Conservation (phyloP, 306 rosid genomes). For the Inga oerstediana region DNA sequence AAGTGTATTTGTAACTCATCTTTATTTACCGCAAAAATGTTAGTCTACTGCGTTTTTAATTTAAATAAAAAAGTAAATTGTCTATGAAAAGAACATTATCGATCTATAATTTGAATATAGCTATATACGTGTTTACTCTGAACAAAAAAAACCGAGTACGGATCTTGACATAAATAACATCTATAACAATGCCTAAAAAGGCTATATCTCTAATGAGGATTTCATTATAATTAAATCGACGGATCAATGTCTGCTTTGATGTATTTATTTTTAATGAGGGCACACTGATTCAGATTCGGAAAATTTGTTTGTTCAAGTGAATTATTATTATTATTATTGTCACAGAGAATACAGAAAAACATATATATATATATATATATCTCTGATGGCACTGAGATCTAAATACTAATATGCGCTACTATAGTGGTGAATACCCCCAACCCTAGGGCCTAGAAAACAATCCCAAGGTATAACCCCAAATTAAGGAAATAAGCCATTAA, state of each 20-base stretch:
- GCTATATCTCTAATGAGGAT: background rate
- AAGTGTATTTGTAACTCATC: background rate
- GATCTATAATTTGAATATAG: background rate
- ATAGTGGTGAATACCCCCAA: conserved; percentile 24
- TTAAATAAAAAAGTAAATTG: background rate
- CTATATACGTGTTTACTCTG: background rate
- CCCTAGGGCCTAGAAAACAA: conserved; percentile 40
- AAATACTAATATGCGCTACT: conserved; percentile 39
- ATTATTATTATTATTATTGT: conserved; percentile 39
- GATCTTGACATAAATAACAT: background rate
- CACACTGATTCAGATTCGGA: conserved; percentile 45
- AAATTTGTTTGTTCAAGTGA: conserved; percentile 41
- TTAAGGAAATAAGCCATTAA: conserved; percentile 54
- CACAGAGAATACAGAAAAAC: conserved; percentile 41
- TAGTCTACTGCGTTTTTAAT: background rate
- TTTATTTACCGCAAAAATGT: background rate
- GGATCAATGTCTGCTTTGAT: conserved; percentile 28
- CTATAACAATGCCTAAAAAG: background rate
- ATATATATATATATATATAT: background rate
- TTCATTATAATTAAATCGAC: background rate
- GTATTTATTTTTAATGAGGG: conserved; percentile 33
- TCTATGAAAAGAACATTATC: background rate
- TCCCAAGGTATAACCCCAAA: conserved; percentile 62
- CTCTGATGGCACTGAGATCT: conserved; percentile 36
- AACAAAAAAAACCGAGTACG: background rate